These are phyloP conservation scores for Stipa capillata DNA, from an alignment of 176 grass and related monocot species.

Conservation along the genomic window DNA sequence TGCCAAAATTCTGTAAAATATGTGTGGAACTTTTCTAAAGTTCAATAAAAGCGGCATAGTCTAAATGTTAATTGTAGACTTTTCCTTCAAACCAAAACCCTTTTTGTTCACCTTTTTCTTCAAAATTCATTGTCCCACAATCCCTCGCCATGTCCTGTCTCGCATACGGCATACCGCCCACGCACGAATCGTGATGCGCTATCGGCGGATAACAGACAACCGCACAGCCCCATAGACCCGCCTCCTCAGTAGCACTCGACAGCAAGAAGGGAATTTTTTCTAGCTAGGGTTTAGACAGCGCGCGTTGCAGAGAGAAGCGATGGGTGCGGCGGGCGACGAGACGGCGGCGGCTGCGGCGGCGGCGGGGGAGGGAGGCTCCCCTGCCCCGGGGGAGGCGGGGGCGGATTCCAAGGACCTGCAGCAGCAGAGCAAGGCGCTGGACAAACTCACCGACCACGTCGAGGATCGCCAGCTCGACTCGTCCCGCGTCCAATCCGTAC, in stretches of 20 bases:
- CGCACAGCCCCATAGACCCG: not conserved
- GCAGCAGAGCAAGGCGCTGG: constrained; percentile 99
- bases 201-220: not conserved
- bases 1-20: too few relatives aligned
- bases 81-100: not conserved
- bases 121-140: not conserved
- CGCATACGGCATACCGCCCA: too few relatives aligned
- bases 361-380: constrained; percentile 2
- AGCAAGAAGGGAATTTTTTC: not conserved
- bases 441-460: constrained; percentile 97
- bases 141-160: not conserved
- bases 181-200: not conserved
- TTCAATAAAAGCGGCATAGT: too few relatives aligned
- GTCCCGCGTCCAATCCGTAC: constrained; percentile 79
- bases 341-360: constrained; percentile 17
- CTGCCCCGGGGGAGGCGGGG: constrained; percentile 9
- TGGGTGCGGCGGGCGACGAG: constrained; percentile 36
- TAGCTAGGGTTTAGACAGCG: constrained; percentile 39
- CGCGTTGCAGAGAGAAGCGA: not conserved
- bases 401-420: constrained; percentile 73
- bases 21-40: too few relatives aligned
- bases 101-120: not conserved
- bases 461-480: constrained; percentile 98
- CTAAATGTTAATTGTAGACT: too few relatives aligned
- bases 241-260: not conserved